Evolutionary conservation across 2,329 filamentous ascomycete genomes (phyloP).

Genomic region (Stenocarpella maydis): DNA sequence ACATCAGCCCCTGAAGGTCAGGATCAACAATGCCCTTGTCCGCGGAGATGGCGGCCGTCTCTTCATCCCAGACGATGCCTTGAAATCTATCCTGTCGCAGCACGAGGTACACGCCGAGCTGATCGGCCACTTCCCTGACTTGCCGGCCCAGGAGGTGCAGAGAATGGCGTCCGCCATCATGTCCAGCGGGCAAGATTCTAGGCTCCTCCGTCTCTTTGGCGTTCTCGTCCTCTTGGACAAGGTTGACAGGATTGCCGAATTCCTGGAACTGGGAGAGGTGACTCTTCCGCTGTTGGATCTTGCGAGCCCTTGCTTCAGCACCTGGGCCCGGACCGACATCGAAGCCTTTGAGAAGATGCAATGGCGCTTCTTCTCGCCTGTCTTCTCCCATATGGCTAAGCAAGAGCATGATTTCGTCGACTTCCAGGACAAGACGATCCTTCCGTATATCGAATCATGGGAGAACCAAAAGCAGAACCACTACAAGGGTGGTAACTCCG

Average conservation of each 20-base stretch:
- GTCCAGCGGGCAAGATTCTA: neutral
- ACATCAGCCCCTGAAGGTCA: constrained; percentile 29
- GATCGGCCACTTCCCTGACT: neutral
- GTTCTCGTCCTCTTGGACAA: constrained; percentile 27
- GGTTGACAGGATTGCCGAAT: constrained; percentile 25
- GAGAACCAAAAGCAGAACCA: constrained; percentile 34
- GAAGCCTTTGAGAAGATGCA: constrained; percentile 31
- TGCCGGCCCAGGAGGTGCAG: constrained; percentile 25
- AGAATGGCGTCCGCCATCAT: constrained; percentile 25
- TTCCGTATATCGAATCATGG: constrained; percentile 34
- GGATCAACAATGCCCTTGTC: constrained; percentile 29
- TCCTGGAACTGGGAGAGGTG: constrained; percentile 20
- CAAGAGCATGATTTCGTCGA: constrained; percentile 29
- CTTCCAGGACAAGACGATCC: constrained; percentile 32
- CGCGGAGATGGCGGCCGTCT: constrained; percentile 33
- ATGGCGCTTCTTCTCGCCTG: constrained; percentile 32
- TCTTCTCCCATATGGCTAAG: constrained; percentile 32
- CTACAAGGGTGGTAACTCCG: constrained; percentile 36
- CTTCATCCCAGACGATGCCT: constrained; percentile 31
- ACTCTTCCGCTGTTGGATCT: constrained; percentile 19
- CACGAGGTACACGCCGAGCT: constrained; percentile 27
- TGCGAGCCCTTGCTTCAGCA: constrained; percentile 24
- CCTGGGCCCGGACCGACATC: constrained; percentile 30
- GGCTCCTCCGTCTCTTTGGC: constrained; percentile 31
- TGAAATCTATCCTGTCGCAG: constrained; percentile 23